Evolutionary conservation across 2,329 filamentous ascomycete genomes (phyloP), one percentile per base, ranked within the genome.

Genomic region (Calonectria pseudoturangicola): DNA sequence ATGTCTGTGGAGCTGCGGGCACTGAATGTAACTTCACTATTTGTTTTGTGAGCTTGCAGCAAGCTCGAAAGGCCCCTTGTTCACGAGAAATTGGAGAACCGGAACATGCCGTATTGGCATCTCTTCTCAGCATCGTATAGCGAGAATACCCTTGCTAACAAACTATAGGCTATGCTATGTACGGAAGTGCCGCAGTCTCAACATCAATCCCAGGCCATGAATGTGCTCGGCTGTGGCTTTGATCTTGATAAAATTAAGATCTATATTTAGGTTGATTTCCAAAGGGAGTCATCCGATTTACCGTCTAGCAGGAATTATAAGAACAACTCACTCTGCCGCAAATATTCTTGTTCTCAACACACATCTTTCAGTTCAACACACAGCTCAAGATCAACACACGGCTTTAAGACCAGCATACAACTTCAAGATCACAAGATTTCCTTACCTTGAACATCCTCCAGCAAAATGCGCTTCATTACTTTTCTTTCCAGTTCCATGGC

Each of bases 401-500:
- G 21, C 21, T 21, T 21, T 21, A 21, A 21, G 21, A 21, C 21
- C 21, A 21, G 21, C 21, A 21, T 21, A 33, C 16, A 51, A 25
- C 25, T 16, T 51, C 16, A 16, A 33, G 6, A 33, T 12, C 30
- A 27, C 50, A 54, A 33, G 13, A 54, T 54, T 27, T 54, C 33
- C 27, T 30, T 21, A 7, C 27, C 50, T 27, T 54, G 15, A n/a
- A n/a, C 27, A 33, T 30, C 33, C 33, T 6, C n/a, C 15, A 33
- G 15, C 27, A 54, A 30, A 33, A 54, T 54, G 50, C 50, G 15
- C n/a, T 27, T 54, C 18, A 33, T 54, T 54, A n/a, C 50, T 27
- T 10, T 54, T 54, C 50, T 54, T 54, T 30, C 50, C 30, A 12
- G 50, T 27, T 27, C 27, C 27, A 54, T 54, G 50, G 50, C 50